These are phyloP conservation scores for Oryza officinalis DNA, from an alignment of 176 grass and related monocot species.

Conservation along the genomic window DNA sequence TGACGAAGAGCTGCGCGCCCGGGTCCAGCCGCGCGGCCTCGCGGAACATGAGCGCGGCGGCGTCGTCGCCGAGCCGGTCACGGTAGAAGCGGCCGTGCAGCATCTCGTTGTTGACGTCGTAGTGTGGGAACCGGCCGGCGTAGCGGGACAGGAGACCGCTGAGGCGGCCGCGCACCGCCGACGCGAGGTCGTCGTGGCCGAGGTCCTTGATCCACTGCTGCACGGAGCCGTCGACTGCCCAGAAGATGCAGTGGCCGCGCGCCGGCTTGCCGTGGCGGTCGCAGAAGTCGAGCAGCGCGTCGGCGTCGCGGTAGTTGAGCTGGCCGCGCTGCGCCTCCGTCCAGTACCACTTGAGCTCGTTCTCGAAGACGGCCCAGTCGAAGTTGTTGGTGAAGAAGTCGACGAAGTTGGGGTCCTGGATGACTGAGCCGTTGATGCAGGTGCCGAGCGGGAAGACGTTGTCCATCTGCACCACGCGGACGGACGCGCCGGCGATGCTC, in stretches of 20 bases:
- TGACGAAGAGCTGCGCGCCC: not conserved
- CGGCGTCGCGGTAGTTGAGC: constrained; percentile 24
- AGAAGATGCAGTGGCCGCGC: not conserved
- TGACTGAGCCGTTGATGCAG: not conserved
- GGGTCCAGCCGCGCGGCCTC: not conserved
- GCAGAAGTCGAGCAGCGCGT: constrained; percentile 43
- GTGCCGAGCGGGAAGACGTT: not conserved
- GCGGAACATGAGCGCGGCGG: not conserved
- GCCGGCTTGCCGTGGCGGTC: not conserved
- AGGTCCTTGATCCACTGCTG: not conserved
- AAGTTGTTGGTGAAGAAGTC: constrained; percentile 48
- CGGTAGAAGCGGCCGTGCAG: not conserved
- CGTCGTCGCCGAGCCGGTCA: not conserved
- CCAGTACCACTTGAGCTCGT: constrained; percentile 85
- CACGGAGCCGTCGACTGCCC: not conserved
- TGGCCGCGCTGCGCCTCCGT: constrained; percentile 23
- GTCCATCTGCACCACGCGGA: not conserved
- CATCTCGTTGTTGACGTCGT: not conserved
- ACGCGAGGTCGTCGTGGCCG: not conserved
- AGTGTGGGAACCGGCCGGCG: not conserved
- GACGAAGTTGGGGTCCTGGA: constrained; percentile 20
- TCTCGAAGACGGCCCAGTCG: constrained; percentile 76
- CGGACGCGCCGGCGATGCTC: not conserved
- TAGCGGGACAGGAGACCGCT: not conserved
- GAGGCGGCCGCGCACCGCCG: not conserved